Base-by-base conservation (phyloP, 257 asterid genomes). In the Jasminum sambac region DNA sequence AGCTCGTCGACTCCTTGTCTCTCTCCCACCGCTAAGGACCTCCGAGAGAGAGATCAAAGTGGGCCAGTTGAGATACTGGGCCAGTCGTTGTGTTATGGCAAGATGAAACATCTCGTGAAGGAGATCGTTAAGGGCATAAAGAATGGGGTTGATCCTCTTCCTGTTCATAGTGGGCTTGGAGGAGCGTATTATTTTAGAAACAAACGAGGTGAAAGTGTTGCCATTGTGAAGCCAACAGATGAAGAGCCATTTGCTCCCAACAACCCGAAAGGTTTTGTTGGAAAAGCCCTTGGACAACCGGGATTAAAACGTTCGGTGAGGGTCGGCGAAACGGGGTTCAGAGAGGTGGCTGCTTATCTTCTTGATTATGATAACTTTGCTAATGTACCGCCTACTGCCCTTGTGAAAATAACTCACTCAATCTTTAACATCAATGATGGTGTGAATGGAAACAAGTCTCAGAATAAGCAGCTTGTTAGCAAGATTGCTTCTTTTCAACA, bases 201-300 rank as follows among this genome's bases (percentile, higher is more conserved):
- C 76, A 80, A 67, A 63, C 70, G 91, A 65, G 99, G 99, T 17
- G 96, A 89, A 82, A 82, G 84, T 78, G 95, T 94, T 43, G 97
- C 97, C 63, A 89, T 94, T 63, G 99, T 94, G 76, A 94, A 94
- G 89, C 99, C 99, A 40, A 94, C 96, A 0, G 99, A 94, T 59
- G 99, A 94, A 75, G 99, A 94, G 40, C 99, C 99, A 2, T 94
- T 86, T 72, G 99, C 99, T 11, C 99, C 99, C 0, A 91, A 94
- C 74, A 94, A 94, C 65, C 99, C 99, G 0, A 94, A 94, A 83
- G 99, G 99, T 38, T 94, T 94, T 80, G 88, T 91, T 34, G 99
- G 99, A 30, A 94, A 91, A 70, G 90, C 93, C 77, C 96, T 94
- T 46, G 99, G 99, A 14, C 96, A 88, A 67, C 99, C 97, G 0